Evolutionary conservation across 345 rosid genomes (phyloP).

Genomic region (Eucalyptus curtisii): DNA sequence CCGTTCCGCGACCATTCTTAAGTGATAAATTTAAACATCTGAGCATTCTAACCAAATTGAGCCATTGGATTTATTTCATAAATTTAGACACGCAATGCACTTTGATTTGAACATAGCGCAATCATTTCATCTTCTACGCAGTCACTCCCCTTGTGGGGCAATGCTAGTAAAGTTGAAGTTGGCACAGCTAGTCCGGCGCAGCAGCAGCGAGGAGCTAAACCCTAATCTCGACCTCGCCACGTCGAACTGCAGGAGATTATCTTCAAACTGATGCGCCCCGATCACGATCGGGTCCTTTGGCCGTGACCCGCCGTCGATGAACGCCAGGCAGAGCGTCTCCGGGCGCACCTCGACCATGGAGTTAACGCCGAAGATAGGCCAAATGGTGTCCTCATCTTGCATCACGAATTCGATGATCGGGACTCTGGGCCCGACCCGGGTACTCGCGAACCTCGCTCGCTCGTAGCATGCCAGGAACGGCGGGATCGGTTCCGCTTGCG

Average conservation of each 20-base stretch:
- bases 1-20: rapidly evolving
- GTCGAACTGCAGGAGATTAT: background rate
- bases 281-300: background rate
- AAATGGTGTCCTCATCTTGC: background rate
- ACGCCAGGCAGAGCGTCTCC: background rate
- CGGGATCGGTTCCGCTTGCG: background rate
- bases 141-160: background rate
- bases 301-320: background rate
- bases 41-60: background rate
- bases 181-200: background rate
- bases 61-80: background rate
- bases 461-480: background rate
- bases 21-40: background rate
- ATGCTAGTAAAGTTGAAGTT: background rate
- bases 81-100: background rate
- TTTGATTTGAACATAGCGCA: background rate
- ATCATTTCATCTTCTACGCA: background rate
- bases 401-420: background rate
- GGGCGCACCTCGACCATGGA: background rate
- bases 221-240: background rate
- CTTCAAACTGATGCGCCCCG: background rate
- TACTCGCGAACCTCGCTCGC: background rate
- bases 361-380: background rate
- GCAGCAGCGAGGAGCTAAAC: background rate
- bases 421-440: background rate